Conservation (phyloP, 2,329 filamentous ascomycete genomes). For the Alternaria sp. region DNA sequence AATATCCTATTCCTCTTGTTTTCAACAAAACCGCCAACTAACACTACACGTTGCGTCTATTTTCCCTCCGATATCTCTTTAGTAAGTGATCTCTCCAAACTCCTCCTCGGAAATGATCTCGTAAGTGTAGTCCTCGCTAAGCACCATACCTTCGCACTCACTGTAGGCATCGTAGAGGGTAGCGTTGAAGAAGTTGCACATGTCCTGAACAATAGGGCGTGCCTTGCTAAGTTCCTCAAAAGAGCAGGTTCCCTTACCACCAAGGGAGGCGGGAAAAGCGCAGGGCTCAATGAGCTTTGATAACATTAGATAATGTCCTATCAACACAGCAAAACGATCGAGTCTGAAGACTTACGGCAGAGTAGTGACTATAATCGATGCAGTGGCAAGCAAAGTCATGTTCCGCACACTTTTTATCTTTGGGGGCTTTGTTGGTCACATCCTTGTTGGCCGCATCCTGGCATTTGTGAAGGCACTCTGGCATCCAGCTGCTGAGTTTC, state of each 20-base stretch:
- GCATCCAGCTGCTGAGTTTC: conserved; percentile 22
- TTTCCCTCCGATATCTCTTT: background rate
- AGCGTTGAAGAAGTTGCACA: conserved; percentile 39
- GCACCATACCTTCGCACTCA: conserved; percentile 13
- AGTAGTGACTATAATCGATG: conserved; percentile 30
- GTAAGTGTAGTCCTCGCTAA: conserved; percentile 31
- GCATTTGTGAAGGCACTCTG: conserved; percentile 26
- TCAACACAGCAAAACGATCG: background rate
- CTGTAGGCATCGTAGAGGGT: conserved; percentile 31
- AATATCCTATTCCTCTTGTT: background rate
- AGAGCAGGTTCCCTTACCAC: conserved; percentile 24
- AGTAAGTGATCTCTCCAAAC: conserved; percentile 5
- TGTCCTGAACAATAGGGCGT: conserved; percentile 29
- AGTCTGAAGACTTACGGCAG: conserved; percentile 19
- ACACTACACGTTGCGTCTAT: background rate
- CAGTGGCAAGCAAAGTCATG: conserved; percentile 37
- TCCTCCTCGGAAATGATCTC: conserved; percentile 21
- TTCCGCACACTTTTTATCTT: conserved; percentile 12
- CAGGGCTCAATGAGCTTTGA: conserved; percentile 30
- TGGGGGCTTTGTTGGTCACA: too few species aligned
- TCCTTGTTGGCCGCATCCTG: conserved; percentile 25
- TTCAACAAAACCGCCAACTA: background rate
- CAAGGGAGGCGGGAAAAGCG: conserved; percentile 18
- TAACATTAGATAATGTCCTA: background rate
- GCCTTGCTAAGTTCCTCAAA: conserved; percentile 20